phyloP scores from a whole-genome alignment of 768 basidiomycete genomes.

The Rhizopogon vinicolor region DNA sequence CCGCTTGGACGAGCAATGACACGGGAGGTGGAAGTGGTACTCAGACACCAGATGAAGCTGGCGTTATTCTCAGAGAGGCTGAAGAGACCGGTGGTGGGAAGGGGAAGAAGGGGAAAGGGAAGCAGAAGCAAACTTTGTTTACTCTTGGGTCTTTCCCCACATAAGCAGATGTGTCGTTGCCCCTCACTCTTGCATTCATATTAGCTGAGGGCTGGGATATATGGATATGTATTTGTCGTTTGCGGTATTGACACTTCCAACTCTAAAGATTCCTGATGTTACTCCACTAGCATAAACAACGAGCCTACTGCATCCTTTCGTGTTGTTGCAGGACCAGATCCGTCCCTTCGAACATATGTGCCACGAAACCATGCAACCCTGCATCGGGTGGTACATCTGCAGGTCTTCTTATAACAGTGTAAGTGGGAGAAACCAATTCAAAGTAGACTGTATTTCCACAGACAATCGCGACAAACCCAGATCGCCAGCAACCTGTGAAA shows the following conservation, averaged over 20 bases:
- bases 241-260: neutral
- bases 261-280: neutral
- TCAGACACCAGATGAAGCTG: constrained; percentile 6
- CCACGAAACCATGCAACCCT: neutral
- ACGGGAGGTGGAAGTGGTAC: constrained; percentile 21
- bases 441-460: too few relatives aligned
- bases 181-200: neutral
- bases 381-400: too few relatives aligned
- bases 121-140: constrained; percentile 83
- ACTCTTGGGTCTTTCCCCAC: constrained; percentile 50
- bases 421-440: too few relatives aligned
- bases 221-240: neutral
- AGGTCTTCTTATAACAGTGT: too few relatives aligned
- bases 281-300: neutral
- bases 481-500: too few relatives aligned
- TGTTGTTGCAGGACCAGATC: neutral
- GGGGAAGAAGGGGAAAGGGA: constrained; percentile 75
- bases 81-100: constrained; percentile 27
- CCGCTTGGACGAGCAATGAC: constrained; percentile 23
- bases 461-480: too few relatives aligned
- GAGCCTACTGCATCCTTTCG: neutral
- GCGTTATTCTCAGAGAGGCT: constrained; percentile 1
- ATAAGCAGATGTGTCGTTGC: constrained; percentile 5
- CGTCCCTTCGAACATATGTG: neutral
- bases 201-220: neutral